These are phyloP conservation scores for Blastomyces silverae DNA, from an alignment of 2,329 filamentous ascomycete genomes.

Conservation along the genomic window DNA sequence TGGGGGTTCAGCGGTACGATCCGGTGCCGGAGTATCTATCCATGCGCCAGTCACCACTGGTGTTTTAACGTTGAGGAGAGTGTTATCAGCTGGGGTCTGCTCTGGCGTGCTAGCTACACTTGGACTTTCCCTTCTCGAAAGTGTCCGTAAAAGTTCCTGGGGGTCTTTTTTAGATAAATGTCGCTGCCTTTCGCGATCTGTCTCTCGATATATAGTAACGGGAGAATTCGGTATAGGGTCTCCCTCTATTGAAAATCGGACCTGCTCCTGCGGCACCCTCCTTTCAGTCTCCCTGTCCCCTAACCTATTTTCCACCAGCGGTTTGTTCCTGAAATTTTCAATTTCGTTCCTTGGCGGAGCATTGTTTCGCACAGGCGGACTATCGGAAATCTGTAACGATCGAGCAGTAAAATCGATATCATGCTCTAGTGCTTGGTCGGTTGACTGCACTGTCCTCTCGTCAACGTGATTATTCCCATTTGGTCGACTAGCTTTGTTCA, in stretches of 20 bases:
- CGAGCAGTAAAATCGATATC: slow-evolving; percentile 28
- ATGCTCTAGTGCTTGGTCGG: slow-evolving; percentile 22
- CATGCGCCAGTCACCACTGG: slow-evolving; percentile 42
- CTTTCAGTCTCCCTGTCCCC: slow-evolving; percentile 18
- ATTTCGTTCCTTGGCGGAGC: slow-evolving; percentile 26
- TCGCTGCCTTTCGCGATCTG: slow-evolving; percentile 29
- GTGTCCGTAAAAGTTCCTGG: slow-evolving; percentile 38
- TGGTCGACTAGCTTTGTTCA: slow-evolving; percentile 29
- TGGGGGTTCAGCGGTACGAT: slow-evolving; percentile 27
- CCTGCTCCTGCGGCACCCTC: slow-evolving; percentile 18
- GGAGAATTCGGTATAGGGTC: slow-evolving; percentile 36
- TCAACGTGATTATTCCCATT: slow-evolving; percentile 20
- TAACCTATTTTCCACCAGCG: slow-evolving; percentile 22
- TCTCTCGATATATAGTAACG: slow-evolving; percentile 33
- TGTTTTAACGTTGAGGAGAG: slow-evolving; percentile 38
- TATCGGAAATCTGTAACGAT: slow-evolving; percentile 30
- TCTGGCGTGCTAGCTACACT: slow-evolving; percentile 33
- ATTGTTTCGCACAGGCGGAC: slow-evolving; percentile 27
- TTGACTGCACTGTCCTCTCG: slow-evolving; percentile 20
- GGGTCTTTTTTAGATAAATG: slow-evolving; percentile 32
- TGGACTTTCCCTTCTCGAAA: slow-evolving; percentile 37
- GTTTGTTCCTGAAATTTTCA: slow-evolving; percentile 21
- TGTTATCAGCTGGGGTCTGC: slow-evolving; percentile 28
- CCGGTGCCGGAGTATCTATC: slow-evolving; percentile 44
- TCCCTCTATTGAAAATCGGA: slow-evolving; percentile 22